phyloP scores from a whole-genome alignment of 2,329 filamentous ascomycete genomes.

The Diaporthe destruens region DNA sequence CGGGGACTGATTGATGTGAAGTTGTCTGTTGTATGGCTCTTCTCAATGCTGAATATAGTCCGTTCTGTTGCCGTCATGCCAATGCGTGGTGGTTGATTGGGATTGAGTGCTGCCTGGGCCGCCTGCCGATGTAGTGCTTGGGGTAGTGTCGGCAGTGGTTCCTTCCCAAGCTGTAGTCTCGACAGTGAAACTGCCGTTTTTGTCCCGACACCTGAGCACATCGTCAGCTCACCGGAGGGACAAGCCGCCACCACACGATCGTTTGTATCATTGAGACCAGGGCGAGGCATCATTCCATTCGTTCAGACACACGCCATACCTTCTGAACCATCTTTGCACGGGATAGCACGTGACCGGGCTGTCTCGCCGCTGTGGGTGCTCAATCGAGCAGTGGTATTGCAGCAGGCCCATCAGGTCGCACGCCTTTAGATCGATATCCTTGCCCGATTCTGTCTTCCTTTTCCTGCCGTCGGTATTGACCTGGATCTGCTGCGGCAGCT shows the following conservation, averaged over 20 bases:
- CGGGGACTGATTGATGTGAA: background rate
- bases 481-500: constrained; percentile 65
- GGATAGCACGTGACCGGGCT: constrained; percentile 68
- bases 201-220: constrained; percentile 66
- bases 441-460: constrained; percentile 61
- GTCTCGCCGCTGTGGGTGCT: constrained; percentile 58
- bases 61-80: constrained; percentile 50
- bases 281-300: background rate
- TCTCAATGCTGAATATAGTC: constrained; percentile 34
- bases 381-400: constrained; percentile 72
- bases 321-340: constrained; percentile 70
- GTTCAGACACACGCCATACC: constrained; percentile 55
- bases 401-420: constrained; percentile 70
- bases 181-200: constrained; percentile 68
- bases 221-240: constrained; percentile 16
- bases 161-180: constrained; percentile 75
- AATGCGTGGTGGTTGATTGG: constrained; percentile 48
- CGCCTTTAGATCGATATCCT: constrained; percentile 62
- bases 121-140: constrained; percentile 43
- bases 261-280: no score
- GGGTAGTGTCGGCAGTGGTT: constrained; percentile 43
- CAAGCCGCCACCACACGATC: background rate
- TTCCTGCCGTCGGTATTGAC: constrained; percentile 61
- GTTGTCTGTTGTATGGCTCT: background rate
- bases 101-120: constrained; percentile 40